Base-by-base conservation (phyloP, 768 basidiomycete genomes). In the Tylopilus felleus region DNA sequence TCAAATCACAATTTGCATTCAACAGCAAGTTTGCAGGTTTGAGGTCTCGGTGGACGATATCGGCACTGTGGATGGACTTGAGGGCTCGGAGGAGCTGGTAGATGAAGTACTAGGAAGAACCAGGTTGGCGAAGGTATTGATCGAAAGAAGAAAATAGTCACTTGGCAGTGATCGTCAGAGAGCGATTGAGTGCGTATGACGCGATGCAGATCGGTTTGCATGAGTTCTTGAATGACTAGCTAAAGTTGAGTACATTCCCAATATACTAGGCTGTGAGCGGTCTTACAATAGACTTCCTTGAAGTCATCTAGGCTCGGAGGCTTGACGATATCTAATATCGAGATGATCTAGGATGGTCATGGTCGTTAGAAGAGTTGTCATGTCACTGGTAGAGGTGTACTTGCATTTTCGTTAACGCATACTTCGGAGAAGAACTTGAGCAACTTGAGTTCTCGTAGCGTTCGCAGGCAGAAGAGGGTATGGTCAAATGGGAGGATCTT, bases 401-500 rank as follows among this genome's bases (percentile, higher is more conserved):
- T 53, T 66, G 87, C 88, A 65, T 91, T 92, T 72, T 92, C 90
- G 63, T 89, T 90, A 45, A 89, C 75, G 62, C 87, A 89, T 42
- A 80, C 78, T 60, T 87, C 86, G 6, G 86, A 87, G 72, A 90
- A 88, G 76, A 90, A 90, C 68, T 86, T 88, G 68, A 90, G 79
- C 19, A 97, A 77, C 74, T 97, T 96, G 69, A 97, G 79, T 74
- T 97, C 95, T 56, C 94, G 81, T 49, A 97, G 75, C 2, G 94
- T 98, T 54, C 88, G 80, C 66, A 96, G 74, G 63, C 89, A 92
- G 75, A 94, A 96, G 70, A 96, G 78, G 29, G 90, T 87, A 68
- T 96, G 94, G 65, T 96, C 94, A 71, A 97, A 96, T 9, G 93
- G 94, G 39, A 90, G 83, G 64, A 97, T 88, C 74, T 92, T 93